Conservation (phyloP, 495 filamentous ascomycete species). For the Thermothielavioides terrestris region DNA sequence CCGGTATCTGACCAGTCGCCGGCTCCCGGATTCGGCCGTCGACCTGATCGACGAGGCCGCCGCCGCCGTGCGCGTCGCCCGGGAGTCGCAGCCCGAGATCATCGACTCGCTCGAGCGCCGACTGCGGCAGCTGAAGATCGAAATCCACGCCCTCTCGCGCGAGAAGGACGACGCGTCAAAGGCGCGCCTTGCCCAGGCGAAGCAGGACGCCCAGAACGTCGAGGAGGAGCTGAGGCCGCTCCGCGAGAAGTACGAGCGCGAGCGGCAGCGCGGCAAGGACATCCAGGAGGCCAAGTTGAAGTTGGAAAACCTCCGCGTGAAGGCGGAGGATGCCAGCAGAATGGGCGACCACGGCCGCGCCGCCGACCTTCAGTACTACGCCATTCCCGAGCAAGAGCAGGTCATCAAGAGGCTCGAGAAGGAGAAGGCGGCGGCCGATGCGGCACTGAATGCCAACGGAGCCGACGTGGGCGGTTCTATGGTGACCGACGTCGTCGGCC, state of each 20-base stretch:
- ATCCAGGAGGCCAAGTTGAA: slow-evolving; percentile 97
- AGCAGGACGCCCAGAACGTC: slow-evolving; percentile 84
- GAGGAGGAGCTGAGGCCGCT: slow-evolving; percentile 85
- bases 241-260: slow-evolving; percentile 89
- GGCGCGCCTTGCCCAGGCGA: slow-evolving; percentile 67
- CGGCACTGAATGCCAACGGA: slow-evolving; percentile 55
- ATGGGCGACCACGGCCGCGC: slow-evolving; percentile 70
- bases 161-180: slow-evolving; percentile 93
- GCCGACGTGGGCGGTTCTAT: slow-evolving; percentile 55
- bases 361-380: slow-evolving; percentile 92
- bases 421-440: slow-evolving; percentile 70
- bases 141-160: slow-evolving; percentile 86
- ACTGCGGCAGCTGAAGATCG: slow-evolving; percentile 83
- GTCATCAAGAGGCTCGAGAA: slow-evolving; percentile 71
- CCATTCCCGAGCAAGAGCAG: slow-evolving; percentile 81
- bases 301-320: slow-evolving; percentile 75
- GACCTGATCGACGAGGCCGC: slow-evolving; percentile 95
- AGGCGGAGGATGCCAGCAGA: slow-evolving; percentile 86
- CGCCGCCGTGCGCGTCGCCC: slow-evolving; percentile 83
- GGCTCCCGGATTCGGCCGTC: slow-evolving; percentile 92
- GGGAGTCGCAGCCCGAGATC: slow-evolving; percentile 91
- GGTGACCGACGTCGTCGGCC: slow-evolving; percentile 85
- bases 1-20: slow-evolving; percentile 80
- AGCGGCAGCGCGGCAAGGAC: slow-evolving; percentile 76
- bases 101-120: slow-evolving; percentile 87